Percentiles rank a stretch among this genome's conserved stretches.
phyloP scores from a whole-genome alignment of 1,284 basidiomycete species.

The Tylopilus orsonianus region DNA sequence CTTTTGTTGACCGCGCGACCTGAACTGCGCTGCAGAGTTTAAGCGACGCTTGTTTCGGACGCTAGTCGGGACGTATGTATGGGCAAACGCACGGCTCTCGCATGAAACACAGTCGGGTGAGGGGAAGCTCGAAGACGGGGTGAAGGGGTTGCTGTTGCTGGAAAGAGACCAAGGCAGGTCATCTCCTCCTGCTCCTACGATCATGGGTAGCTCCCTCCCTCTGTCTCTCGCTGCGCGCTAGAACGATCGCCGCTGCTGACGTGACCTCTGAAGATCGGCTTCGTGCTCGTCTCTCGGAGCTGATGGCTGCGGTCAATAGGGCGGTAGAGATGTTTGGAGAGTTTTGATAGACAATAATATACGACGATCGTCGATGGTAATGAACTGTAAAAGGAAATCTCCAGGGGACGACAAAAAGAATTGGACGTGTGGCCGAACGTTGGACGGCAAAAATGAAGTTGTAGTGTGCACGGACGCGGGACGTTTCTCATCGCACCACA shows the following conservation, averaged over 20 bases:
- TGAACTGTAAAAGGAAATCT: slow-evolving; percentile 32
- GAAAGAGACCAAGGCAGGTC: slow-evolving; percentile 44
- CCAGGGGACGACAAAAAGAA: slow-evolving; percentile 7
- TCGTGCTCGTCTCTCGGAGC: slow-evolving; percentile 23
- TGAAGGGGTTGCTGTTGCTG: slow-evolving; percentile 25
- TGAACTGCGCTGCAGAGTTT: slow-evolving; percentile 19
- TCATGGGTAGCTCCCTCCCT: slow-evolving; percentile 29
- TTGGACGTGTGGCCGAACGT: slow-evolving; percentile 4
- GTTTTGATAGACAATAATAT: slow-evolving; percentile 10
- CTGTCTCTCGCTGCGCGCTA: no score
- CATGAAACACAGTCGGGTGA: slow-evolving; percentile 21
- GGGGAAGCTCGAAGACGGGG: slow-evolving; percentile 17
- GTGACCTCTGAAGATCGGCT: slow-evolving; percentile 21
- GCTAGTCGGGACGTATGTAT: slow-evolving; percentile 22
- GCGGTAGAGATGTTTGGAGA: slow-evolving; percentile 28
- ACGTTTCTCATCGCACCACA: slow-evolving; percentile 8
- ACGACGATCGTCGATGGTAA: neutral
- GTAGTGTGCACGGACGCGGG: slow-evolving; percentile 3
- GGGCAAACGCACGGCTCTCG: slow-evolving; percentile 27
- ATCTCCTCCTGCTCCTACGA: slow-evolving; percentile 16
- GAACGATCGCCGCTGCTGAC: slow-evolving; percentile 17
- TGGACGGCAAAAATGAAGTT: slow-evolving; percentile 14
- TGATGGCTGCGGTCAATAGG: slow-evolving; percentile 28
- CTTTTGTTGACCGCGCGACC: slow-evolving; percentile 14
- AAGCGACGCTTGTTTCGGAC: slow-evolving; percentile 21